Evolutionary conservation across 2,329 filamentous ascomycete species (phyloP).

Genomic region (Arachnopeziza araneosa): DNA sequence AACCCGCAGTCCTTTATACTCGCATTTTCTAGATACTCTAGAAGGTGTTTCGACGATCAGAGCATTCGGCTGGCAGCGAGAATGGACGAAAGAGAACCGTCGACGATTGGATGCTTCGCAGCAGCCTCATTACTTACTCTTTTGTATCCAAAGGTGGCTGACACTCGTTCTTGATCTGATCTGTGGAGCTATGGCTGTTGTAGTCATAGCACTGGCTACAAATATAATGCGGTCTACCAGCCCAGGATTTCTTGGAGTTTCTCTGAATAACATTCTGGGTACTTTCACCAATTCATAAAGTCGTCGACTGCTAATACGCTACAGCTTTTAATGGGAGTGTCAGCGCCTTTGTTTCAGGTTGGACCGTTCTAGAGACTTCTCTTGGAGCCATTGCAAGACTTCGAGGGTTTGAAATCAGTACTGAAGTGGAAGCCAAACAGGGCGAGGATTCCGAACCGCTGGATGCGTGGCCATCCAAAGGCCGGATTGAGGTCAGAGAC

Average conservation of each 20-base stretch:
- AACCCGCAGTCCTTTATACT: constrained; percentile 39
- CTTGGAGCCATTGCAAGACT: constrained; percentile 24
- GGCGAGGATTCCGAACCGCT: constrained; percentile 11
- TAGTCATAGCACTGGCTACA: constrained; percentile 28
- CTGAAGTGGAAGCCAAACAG: constrained; percentile 16
- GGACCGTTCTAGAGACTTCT: constrained; percentile 26
- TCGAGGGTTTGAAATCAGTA: constrained; percentile 11
- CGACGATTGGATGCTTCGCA: constrained; percentile 48
- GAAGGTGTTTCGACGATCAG: constrained; percentile 39
- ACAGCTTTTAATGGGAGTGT: not conserved
- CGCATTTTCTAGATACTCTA: constrained; percentile 41
- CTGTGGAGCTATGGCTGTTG: constrained; percentile 25
- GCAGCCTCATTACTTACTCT: constrained; percentile 51
- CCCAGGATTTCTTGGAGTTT: constrained; percentile 21
- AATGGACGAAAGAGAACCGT: constrained; percentile 33
- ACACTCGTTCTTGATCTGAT: constrained; percentile 34
- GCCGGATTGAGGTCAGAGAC: constrained; percentile 30
- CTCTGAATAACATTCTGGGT: constrained; percentile 22
- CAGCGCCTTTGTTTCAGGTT: constrained; percentile 31
- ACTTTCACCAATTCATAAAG: constrained; percentile 16
- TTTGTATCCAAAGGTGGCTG: constrained; percentile 54
- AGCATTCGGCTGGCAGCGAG: constrained; percentile 39
- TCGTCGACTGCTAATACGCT: not conserved
- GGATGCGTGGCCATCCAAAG: constrained; percentile 22
- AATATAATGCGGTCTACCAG: constrained; percentile 8